Evolutionary conservation across 2,329 filamentous ascomycete species (phyloP).

Genomic region (Chrysoporthe cubensis): DNA sequence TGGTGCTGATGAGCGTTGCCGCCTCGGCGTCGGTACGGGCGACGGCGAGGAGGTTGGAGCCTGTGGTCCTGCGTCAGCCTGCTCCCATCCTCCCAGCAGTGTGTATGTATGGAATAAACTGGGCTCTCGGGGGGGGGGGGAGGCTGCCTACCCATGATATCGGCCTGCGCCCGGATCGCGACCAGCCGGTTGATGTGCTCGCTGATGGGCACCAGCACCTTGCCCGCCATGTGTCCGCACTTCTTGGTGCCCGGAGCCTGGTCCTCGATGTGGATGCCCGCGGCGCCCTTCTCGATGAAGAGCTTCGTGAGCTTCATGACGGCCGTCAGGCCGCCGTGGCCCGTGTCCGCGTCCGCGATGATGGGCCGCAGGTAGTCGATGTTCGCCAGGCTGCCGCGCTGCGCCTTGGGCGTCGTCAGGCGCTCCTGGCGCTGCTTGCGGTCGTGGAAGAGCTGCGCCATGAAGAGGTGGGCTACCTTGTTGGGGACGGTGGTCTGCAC

Average conservation of each 20-base stretch:
- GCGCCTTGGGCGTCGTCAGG: conserved; percentile 71
- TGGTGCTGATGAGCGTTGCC: conserved; percentile 94
- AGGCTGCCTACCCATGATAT: conserved; percentile 84
- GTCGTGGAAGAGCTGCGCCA: conserved; percentile 99
- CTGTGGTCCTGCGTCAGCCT: conserved; percentile 41
- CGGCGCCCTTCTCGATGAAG: conserved; percentile 94
- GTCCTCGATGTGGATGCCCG: conserved; percentile 98
- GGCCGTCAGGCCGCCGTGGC: conserved; percentile 95
- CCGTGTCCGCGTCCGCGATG: conserved; percentile 83
- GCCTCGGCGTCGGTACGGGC: conserved; percentile 97
- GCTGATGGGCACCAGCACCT: conserved; percentile 93
- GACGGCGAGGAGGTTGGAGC: conserved; percentile 83
- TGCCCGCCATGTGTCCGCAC: conserved; percentile 99
- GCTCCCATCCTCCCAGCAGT: neutral
- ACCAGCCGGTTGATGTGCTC: conserved; percentile 98
- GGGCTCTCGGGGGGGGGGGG: neutral
- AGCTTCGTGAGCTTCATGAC: conserved; percentile 99
- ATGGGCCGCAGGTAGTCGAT: conserved; percentile 95
- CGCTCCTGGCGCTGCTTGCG: conserved; percentile 98
- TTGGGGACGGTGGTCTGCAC: conserved; percentile 94
- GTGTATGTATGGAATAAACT: neutral
- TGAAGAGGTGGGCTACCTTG: conserved; percentile 97
- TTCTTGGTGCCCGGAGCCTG: conserved; percentile 99
- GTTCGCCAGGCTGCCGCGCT: conserved; percentile 75
- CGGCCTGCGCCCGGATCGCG: conserved; percentile 94